Base-by-base conservation (phyloP, 352 stramenopile species). In the Phytophthora agathidicida region DNA sequence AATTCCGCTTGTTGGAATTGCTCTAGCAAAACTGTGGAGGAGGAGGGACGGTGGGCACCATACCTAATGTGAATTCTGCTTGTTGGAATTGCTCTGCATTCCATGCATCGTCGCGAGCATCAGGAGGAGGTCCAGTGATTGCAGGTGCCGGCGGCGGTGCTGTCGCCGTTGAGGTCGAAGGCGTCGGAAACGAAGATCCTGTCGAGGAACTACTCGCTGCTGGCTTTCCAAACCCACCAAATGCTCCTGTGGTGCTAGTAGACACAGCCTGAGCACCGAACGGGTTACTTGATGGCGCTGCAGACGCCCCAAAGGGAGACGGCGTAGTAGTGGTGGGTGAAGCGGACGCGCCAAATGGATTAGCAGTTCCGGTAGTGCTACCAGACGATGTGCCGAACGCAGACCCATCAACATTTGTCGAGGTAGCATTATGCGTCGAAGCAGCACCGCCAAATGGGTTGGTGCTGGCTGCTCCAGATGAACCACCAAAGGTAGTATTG, bases 1-100 rank as follows among this genome's bases (percentile, higher is more conserved):
- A 91, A 89, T 42, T 80, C 73, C 2, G 50, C 35, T 24, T 75
- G 69, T 5, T 78, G 60, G 32, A 88, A 91, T 59, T 91, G 81
- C 65, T 23, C 20, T 66, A 72, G 28, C 81, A 91, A 22, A 87
- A 83, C 28, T 89, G 64, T 6, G 72, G 50, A 14, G 75, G 73
- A 14, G 81, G 81, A 1, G 81, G 66, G n/a, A 79, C 70, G 0
- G 77, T 89, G 4, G 78, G 81, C 10, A 91, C 75, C 68, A 86
- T 81, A 19, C 78, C 78, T 16, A 89, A 70, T 9, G 45, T 60
- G 44, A 91, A 89, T 42, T 80, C 73, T 2, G 50, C 35, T 24
- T 75, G 69, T 5, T 78, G 60, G 32, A 88, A 91, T 59, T 91
- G 81, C 65, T 75, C 51, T 1, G 39, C 33, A 55, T 89, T 89